Evolutionary conservation across 2,329 filamentous ascomycete species (phyloP).

Genomic region (Trichoderma polysporum): DNA sequence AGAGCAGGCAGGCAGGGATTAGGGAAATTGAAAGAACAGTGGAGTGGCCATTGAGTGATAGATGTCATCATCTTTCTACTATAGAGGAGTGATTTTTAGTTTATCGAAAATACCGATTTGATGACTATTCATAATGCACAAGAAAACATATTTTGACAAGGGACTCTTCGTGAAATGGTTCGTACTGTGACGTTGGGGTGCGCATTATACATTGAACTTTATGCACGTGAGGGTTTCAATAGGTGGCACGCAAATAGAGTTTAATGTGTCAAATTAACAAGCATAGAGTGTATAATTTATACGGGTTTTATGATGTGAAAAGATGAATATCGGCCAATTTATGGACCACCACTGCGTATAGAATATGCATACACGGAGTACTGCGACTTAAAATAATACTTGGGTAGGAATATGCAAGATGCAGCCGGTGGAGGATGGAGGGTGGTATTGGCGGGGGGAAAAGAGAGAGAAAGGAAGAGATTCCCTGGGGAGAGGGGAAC

Average conservation of each 20-base stretch:
- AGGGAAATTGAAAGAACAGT: not conserved
- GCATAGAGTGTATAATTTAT: not conserved
- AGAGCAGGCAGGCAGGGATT: not conserved
- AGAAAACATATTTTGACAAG: not conserved
- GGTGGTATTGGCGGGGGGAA: conserved; percentile 6
- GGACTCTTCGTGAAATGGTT: not conserved
- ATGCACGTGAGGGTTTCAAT: no score
- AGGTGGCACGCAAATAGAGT: no score
- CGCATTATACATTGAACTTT: not conserved
- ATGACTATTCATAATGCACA: not conserved
- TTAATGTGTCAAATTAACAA: no score
- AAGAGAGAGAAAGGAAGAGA: not conserved
- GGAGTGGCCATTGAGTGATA: not conserved
- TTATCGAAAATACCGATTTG: conserved; percentile 3
- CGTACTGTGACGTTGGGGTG: not conserved
- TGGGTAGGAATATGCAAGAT: conserved; percentile 13
- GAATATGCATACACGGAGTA: not conserved
- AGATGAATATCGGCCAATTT: not conserved
- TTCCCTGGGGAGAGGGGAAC: not conserved
- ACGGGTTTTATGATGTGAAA: not conserved
- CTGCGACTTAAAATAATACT: not conserved
- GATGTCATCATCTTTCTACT: not conserved
- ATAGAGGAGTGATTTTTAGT: not conserved
- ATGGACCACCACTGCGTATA: not conserved
- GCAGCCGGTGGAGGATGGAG: conserved; percentile 2